Percentiles rank a stretch among this genome's conserved stretches.
These are phyloP conservation scores for Bruguiera hainesii DNA, from an alignment of 441 rosid species.

Conservation along the genomic window DNA sequence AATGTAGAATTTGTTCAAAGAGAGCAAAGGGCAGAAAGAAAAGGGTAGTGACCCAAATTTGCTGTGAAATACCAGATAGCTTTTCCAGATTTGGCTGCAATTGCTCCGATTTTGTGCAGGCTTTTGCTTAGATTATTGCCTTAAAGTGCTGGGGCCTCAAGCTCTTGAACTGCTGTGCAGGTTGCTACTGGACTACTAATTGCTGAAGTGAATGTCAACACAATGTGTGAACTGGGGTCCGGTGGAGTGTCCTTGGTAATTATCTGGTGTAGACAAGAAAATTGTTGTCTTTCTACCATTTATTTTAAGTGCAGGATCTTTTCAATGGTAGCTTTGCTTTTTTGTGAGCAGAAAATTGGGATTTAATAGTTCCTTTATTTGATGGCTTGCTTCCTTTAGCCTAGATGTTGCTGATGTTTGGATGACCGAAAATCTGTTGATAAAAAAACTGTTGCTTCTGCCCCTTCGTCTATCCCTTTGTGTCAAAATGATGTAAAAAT, in stretches of 20 bases:
- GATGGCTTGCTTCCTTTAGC: neutral
- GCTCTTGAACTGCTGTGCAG: slow-evolving; percentile 30
- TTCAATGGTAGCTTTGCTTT: neutral
- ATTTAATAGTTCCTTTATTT: neutral
- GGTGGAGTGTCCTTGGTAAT: slow-evolving; percentile 89
- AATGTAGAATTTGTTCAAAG: too few species aligned
- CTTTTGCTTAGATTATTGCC: neutral
- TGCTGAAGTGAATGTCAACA: slow-evolving; percentile 90
- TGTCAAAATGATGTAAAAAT: neutral
- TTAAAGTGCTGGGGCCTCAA: neutral
- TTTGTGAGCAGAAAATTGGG: neutral
- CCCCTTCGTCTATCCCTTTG: neutral
- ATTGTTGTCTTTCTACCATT: slow-evolving; percentile 3
- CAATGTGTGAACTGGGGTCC: slow-evolving; percentile 92
- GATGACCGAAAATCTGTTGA: neutral
- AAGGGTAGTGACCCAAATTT: too few species aligned
- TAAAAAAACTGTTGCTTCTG: neutral
- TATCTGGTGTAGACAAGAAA: neutral
- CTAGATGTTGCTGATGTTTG: neutral
- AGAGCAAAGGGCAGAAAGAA: too few species aligned
- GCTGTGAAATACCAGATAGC: too few species aligned
- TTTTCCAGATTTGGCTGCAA: too few species aligned
- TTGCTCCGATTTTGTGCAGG: too few species aligned
- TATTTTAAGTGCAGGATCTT: neutral
- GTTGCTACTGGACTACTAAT: slow-evolving; percentile 83